phyloP scores from a whole-genome alignment of 2,329 filamentous ascomycete species.

The Cladosporium velox region DNA sequence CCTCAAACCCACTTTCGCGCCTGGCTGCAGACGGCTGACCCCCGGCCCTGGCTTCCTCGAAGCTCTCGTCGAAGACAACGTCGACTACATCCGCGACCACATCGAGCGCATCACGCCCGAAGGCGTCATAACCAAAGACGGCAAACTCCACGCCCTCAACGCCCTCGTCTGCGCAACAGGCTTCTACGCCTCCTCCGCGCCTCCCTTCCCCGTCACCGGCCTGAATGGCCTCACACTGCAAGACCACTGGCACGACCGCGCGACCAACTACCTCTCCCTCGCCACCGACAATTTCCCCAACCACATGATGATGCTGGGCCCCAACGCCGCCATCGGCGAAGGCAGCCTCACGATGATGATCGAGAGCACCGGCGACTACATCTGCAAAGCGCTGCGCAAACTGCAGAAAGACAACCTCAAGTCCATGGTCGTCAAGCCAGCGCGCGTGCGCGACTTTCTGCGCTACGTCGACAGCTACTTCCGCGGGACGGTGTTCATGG shows the following conservation, averaged over 20 bases:
- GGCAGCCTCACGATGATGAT: conserved; percentile 47
- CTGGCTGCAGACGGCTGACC: conserved; percentile 52
- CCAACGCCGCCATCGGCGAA: conserved; percentile 44
- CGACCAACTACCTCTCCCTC: conserved; percentile 30
- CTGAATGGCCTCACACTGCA: conserved; percentile 32
- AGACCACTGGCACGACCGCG: conserved; percentile 40
- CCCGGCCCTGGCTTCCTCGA: conserved; percentile 56
- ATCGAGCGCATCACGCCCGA: conserved; percentile 42
- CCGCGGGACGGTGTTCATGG: conserved; percentile 55
- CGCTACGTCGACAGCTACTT: conserved; percentile 51
- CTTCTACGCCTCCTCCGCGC: conserved; percentile 43
- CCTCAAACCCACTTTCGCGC: conserved; percentile 46
- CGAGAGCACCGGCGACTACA: conserved; percentile 41
- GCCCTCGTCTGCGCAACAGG: conserved; percentile 48
- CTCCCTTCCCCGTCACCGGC: conserved; percentile 43
- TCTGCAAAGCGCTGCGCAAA: conserved; percentile 44
- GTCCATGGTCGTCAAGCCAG: conserved; percentile 47
- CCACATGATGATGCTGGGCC: conserved; percentile 46
- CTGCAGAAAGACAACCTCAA: conserved; percentile 47
- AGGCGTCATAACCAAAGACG: conserved; percentile 46
- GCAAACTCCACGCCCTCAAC: conserved; percentile 42
- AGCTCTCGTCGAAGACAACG: conserved; percentile 50
- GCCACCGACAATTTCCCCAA: conserved; percentile 40
- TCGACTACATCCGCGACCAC: conserved; percentile 43
- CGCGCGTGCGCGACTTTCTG: conserved; percentile 55